phyloP scores from a whole-genome alignment of 148 eudicot genomes.

The Heliamphora exappendiculata region DNA sequence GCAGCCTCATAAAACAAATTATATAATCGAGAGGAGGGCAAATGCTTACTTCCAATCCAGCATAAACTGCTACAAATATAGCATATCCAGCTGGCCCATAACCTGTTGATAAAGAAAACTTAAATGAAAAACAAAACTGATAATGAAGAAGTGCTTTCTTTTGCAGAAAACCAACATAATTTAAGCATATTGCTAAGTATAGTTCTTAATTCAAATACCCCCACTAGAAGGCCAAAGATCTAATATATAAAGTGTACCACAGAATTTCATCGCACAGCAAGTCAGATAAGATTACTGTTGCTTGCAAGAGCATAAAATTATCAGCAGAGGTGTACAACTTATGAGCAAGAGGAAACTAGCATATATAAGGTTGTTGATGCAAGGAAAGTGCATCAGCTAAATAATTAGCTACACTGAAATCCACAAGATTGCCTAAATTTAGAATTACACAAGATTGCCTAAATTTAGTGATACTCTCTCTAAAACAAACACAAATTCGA shows the following conservation, averaged over 20 bases:
- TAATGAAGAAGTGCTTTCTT: too few species aligned
- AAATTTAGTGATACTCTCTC: too few species aligned
- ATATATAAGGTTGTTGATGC: background rate
- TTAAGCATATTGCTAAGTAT: background rate
- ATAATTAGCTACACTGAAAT: too few species aligned
- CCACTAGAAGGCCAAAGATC: background rate
- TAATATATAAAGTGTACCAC: background rate
- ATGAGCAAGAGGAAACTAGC: background rate
- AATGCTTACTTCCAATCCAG: conserved; percentile 83
- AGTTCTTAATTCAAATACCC: background rate
- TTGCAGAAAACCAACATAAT: too few species aligned
- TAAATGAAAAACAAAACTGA: background rate
- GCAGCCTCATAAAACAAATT: background rate
- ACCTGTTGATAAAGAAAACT: conserved; percentile 39
- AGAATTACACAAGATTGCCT: too few species aligned
- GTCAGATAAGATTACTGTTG: background rate
- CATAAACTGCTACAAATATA: conserved; percentile 83
- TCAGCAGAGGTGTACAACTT: too few species aligned
- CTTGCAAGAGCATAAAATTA: background rate
- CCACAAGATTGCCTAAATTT: too few species aligned
- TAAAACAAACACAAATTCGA: too few species aligned
- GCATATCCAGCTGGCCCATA: conserved; percentile 98
- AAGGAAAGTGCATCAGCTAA: too few species aligned
- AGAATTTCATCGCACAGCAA: background rate
- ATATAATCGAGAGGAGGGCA: conserved; percentile 2